A percentile compares a stretch with the other conserved stretches of the same genome.
Evolutionary conservation across 768 basidiomycete species (phyloP).

Genomic region (Sporobolomyces phaffii): DNA sequence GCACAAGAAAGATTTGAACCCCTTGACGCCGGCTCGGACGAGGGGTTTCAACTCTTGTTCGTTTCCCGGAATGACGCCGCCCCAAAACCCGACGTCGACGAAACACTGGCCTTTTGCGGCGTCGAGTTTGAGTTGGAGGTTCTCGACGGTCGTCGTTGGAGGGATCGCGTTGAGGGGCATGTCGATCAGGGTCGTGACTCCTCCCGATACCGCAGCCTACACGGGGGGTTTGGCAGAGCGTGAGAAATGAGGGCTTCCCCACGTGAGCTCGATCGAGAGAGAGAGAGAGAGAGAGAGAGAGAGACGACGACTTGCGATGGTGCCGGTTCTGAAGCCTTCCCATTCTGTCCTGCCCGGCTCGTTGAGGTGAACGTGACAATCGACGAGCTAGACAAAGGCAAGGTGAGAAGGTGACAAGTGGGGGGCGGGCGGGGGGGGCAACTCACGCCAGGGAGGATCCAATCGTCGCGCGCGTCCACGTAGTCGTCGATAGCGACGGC

Average conservation of each 20-base stretch:
- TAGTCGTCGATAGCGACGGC: constrained; percentile 41
- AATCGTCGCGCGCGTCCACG: constrained; percentile 52
- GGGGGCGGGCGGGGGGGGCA: not conserved
- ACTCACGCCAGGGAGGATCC: constrained; percentile 60
- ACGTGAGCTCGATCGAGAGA: too few relatives aligned
- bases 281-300: not conserved
- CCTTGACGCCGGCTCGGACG: constrained; percentile 73
- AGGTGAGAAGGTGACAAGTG: not conserved
- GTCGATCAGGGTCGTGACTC: constrained; percentile 90
- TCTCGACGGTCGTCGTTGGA: constrained; percentile 77
- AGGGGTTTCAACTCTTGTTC: constrained; percentile 69
- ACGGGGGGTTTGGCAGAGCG: not conserved
- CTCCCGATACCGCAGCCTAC: constrained; percentile 77
- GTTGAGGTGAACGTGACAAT: constrained; percentile 43
- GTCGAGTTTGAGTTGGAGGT: constrained; percentile 64
- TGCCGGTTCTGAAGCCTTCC: constrained; percentile 39
- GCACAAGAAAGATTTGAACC: constrained; percentile 91
- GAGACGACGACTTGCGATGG: constrained; percentile 20
- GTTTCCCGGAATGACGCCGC: constrained; percentile 88
- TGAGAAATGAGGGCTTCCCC: too few relatives aligned
- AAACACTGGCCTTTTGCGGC: constrained; percentile 69
- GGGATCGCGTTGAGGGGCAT: constrained; percentile 98
- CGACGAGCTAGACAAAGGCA: constrained; percentile 24
- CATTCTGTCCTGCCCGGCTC: constrained; percentile 42
- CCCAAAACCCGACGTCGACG: constrained; percentile 87